Conservation (phyloP, 2,329 filamentous ascomycete species). For the Colletotrichum chlorophyti region DNA sequence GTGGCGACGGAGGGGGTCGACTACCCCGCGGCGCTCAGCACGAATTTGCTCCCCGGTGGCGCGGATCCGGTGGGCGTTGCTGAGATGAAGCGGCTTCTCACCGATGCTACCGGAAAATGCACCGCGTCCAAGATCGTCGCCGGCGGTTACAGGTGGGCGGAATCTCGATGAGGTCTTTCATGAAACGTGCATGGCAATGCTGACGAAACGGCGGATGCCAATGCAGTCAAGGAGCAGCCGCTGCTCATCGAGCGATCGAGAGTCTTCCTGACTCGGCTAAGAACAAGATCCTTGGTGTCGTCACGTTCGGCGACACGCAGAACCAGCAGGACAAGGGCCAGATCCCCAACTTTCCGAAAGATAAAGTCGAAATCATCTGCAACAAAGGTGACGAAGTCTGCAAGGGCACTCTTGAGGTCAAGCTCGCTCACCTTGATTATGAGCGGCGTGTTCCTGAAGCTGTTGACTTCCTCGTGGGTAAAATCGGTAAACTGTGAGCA, state of each 20-base stretch:
- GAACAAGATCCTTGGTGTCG: slow-evolving; percentile 30
- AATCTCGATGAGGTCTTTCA: not conserved
- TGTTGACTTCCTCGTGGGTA: slow-evolving; percentile 36
- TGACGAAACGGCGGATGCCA: not conserved
- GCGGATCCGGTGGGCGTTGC: slow-evolving; percentile 38
- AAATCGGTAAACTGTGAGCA: slow-evolving; percentile 17
- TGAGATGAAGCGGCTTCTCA: slow-evolving; percentile 40
- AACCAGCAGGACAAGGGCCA: slow-evolving; percentile 40
- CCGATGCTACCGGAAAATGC: slow-evolving; percentile 42
- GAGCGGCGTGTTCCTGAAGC: slow-evolving; percentile 40
- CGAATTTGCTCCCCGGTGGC: slow-evolving; percentile 40
- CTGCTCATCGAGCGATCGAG: slow-evolving; percentile 35
- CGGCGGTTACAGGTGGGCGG: slow-evolving; percentile 43
- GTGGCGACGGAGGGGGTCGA: slow-evolving; percentile 37
- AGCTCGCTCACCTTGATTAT: slow-evolving; percentile 45
- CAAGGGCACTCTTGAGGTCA: slow-evolving; percentile 40
- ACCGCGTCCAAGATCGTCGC: slow-evolving; percentile 42
- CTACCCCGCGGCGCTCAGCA: slow-evolving; percentile 40
- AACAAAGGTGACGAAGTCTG: slow-evolving; percentile 46
- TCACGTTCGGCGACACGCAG: slow-evolving; percentile 35
- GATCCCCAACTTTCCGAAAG: slow-evolving; percentile 41
- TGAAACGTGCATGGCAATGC: not conserved
- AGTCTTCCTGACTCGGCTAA: slow-evolving; percentile 28
- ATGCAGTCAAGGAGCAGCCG: slow-evolving; percentile 40
- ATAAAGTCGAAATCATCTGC: slow-evolving; percentile 47